Conservation (phyloP, 495 filamentous ascomycete genomes). For the Talaromyces stipitatus region DNA sequence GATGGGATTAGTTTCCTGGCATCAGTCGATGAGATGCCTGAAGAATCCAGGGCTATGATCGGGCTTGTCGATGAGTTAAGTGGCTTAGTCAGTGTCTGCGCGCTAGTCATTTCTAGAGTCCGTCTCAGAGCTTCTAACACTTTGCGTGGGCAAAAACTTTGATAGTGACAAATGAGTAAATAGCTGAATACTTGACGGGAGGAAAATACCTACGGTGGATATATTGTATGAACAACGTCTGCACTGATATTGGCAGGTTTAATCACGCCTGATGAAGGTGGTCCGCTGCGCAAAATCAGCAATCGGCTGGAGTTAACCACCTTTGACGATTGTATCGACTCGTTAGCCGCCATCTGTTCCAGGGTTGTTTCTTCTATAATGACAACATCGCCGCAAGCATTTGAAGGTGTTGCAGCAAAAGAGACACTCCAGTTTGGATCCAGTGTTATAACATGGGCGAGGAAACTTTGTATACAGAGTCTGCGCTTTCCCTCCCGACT, state of each 20-base stretch:
- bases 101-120: not conserved
- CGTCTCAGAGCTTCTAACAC: not conserved
- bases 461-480: slow-evolving; percentile 22
- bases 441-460: slow-evolving; percentile 24
- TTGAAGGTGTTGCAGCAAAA: not conserved
- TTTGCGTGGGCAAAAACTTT: not conserved
- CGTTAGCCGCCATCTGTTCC: not conserved
- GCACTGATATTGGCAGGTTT: not conserved
- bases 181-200: not conserved
- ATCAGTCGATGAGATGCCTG: not conserved
- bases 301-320: not conserved
- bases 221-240: not conserved
- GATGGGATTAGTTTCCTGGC: not conserved
- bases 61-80: not conserved
- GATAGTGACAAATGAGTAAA: not conserved
- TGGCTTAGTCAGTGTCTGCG: not conserved
- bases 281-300: not conserved
- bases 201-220: not conserved
- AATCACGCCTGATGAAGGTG: not conserved
- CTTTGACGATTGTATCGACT: not conserved
- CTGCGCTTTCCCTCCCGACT: slow-evolving; percentile 25
- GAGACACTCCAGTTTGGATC: not conserved
- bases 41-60: not conserved
- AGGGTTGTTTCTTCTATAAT: not conserved
- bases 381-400: not conserved